phyloP scores from a whole-genome alignment of 179 eudicot species.

The Beta macrorhiza region DNA sequence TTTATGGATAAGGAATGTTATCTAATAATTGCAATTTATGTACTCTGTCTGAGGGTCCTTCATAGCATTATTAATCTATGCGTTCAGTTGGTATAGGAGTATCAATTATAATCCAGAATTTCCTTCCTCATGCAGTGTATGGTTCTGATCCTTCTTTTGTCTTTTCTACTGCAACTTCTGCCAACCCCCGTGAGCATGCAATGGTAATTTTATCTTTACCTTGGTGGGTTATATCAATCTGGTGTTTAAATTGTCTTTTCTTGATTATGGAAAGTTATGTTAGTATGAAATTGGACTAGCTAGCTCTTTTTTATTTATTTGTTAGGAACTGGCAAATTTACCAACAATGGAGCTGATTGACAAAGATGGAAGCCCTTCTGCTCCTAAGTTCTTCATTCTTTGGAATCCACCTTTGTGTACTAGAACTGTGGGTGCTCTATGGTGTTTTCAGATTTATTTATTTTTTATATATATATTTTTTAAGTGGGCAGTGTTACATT shows the following conservation, averaged over 20 bases:
- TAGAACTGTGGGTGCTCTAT: conserved; percentile 50
- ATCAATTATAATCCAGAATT: conserved; percentile 15
- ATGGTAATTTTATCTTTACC: conserved; percentile 46
- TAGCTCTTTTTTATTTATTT: background rate
- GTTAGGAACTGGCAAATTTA: conserved; percentile 77
- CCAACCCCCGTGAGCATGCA: conserved; percentile 86
- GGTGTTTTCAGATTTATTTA: conserved; percentile 12
- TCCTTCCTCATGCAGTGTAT: conserved; percentile 66
- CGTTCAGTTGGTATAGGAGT: background rate
- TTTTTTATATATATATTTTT: background rate
- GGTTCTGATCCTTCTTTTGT: conserved; percentile 84
- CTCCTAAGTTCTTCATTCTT: conserved; percentile 71
- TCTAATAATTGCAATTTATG: background rate
- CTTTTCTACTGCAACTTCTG: conserved; percentile 94
- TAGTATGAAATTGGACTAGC: background rate
- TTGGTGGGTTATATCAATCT: background rate
- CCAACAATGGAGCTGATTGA: conserved; percentile 72
- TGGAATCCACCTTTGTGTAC: conserved; percentile 90
- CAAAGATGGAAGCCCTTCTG: conserved; percentile 97
- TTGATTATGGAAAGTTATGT: background rate
- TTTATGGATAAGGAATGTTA: background rate
- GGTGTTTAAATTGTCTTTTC: background rate
- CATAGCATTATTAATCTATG: background rate
- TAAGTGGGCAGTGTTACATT: conserved; percentile 5
- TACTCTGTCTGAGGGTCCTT: background rate